Conservation (phyloP, 2,329 filamentous ascomycete genomes). For the Cordyceps fumosorosea region DNA sequence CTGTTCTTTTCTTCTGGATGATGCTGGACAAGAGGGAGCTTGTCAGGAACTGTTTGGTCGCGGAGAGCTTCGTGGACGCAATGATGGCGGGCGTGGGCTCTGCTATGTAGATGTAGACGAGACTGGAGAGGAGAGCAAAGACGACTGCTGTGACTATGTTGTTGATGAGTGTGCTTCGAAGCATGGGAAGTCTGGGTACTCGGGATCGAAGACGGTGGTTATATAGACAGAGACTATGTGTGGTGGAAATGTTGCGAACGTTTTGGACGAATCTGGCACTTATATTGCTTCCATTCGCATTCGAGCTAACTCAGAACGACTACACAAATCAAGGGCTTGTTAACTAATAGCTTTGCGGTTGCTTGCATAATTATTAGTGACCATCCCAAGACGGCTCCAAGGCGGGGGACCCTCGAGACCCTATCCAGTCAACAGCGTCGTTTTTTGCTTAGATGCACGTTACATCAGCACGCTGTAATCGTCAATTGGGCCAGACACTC, state of each 20-base stretch:
- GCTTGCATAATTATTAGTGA: conserved; percentile 6
- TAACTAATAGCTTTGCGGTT: not conserved
- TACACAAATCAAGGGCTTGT: not conserved
- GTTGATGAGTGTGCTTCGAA: conserved; percentile 4
- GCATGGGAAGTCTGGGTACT: not conserved
- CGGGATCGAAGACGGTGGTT: not conserved
- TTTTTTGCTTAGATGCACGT: not conserved
- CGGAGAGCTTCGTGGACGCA: not conserved
- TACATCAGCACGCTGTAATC: conserved; percentile 9
- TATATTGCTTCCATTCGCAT: not conserved
- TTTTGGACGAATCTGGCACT: not conserved
- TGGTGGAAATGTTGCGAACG: conserved; percentile 7
- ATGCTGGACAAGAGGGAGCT: not conserved
- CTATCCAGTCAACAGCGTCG: not conserved
- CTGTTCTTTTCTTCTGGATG: not conserved
- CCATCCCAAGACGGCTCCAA: not conserved
- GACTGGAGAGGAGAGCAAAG: not conserved
- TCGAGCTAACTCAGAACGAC: not conserved
- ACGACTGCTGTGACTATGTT: not conserved
- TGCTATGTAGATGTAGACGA: not conserved
- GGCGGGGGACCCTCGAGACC: not conserved
- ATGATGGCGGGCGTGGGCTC: not conserved
- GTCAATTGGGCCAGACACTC: not conserved
- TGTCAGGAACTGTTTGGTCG: not conserved
- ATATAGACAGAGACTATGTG: not conserved